These are phyloP conservation scores for Dichotomopilus funicola DNA, from an alignment of 2,329 filamentous ascomycete species.

Conservation along the genomic window DNA sequence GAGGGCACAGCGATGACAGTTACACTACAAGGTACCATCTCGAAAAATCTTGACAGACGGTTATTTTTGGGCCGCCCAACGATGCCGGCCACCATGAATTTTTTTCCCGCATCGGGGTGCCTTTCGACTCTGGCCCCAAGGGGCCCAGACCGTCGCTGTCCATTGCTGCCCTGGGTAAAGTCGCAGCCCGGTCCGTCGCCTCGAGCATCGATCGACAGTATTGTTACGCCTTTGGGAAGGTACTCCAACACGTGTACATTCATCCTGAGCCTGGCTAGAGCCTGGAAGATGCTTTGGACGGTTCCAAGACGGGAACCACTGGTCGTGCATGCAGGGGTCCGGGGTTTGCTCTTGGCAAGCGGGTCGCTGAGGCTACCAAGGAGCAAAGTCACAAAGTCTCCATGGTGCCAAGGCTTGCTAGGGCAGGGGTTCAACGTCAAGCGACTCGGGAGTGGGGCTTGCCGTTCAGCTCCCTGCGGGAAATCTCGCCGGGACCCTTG, in stretches of 20 bases:
- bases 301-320: background rate
- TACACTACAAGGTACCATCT: background rate
- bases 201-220: background rate
- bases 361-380: too few relatives aligned
- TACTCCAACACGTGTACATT: slow-evolving; percentile 2
- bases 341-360: background rate
- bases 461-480: background rate
- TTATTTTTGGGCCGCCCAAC: slow-evolving; percentile 2
- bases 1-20: background rate
- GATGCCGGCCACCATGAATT: too few relatives aligned
- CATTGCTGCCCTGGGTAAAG: background rate
- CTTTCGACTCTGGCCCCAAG: background rate
- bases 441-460: too few relatives aligned
- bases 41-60: background rate
- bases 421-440: too few relatives aligned
- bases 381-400: too few relatives aligned
- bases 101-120: too few relatives aligned
- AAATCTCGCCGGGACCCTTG: background rate
- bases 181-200: background rate
- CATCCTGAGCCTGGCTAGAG: background rate
- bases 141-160: background rate
- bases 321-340: slow-evolving; percentile 2
- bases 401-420: too few relatives aligned
- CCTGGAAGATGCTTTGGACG: too few relatives aligned
- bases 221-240: background rate